Percentiles rank a stretch among this genome's conserved stretches.
phyloP scores from a whole-genome alignment of 2,329 filamentous ascomycete genomes.

The Apiospora rasikravindrae region DNA sequence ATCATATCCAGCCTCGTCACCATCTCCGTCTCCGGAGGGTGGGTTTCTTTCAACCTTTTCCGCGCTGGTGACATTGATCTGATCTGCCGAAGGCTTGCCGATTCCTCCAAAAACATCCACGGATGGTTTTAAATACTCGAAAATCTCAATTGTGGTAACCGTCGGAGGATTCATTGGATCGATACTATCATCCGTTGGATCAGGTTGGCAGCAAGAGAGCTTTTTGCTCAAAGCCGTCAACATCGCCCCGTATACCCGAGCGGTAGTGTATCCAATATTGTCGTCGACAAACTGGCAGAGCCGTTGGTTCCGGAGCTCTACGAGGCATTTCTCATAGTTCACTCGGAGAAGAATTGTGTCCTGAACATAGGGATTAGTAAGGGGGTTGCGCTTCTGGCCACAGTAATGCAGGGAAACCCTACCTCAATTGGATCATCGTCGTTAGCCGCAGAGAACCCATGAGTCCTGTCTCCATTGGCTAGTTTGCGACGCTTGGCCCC shows the following conservation, averaged over 20 bases:
- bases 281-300: constrained; percentile 76
- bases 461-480: constrained; percentile 49
- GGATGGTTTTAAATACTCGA: constrained; percentile 56
- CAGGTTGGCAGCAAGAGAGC: constrained; percentile 68
- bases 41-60: constrained; percentile 51
- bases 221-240: constrained; percentile 74
- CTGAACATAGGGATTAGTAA: constrained; percentile 49
- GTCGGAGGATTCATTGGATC: constrained; percentile 40
- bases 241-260: constrained; percentile 77
- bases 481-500: constrained; percentile 60
- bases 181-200: constrained; percentile 49
- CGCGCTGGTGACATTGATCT: constrained; percentile 50
- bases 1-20: constrained; percentile 28
- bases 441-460: constrained; percentile 37
- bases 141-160: constrained; percentile 62
- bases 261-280: constrained; percentile 74
- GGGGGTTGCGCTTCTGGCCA: not conserved
- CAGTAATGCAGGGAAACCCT: not conserved
- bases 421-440: constrained; percentile 17
- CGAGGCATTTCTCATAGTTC: constrained; percentile 84
- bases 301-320: constrained; percentile 79
- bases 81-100: constrained; percentile 53
- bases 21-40: constrained; percentile 34
- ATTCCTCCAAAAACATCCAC: constrained; percentile 63
- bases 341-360: constrained; percentile 75